Evolutionary conservation across 768 basidiomycete genomes (phyloP), one percentile per base, ranked within the genome.

Genomic region (Pleurotus ostreatus): DNA sequence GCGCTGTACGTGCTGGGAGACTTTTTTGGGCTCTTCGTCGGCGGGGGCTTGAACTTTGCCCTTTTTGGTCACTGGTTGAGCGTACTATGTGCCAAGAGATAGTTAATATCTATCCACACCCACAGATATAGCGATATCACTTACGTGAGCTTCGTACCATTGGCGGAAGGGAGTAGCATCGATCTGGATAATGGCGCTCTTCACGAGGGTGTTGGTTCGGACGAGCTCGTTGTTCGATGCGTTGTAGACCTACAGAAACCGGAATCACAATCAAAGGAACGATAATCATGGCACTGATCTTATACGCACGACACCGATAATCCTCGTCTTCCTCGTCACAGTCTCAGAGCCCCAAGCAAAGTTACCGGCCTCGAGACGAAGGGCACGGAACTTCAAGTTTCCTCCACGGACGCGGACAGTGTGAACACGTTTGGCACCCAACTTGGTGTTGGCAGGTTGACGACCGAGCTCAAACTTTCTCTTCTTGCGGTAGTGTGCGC

Each of bases 391-490:
- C 76, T 99, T 99, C 73, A 84, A 61, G 81, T 94, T 98, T 57
- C 97, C 97, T 61, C 97, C 97, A 68, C 97, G 92, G 39, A 89
- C 88, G 68, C 97, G 92, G 61, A 99, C 94, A 55, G 85, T 83
- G 79, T 98, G 97, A 66, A 99, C 78, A 59, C 97, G 92, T 81
- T 98, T 98, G 55, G 88, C 68, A 49, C 97, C 95, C 62, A 99
- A 86, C 81, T 92, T 98, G 70, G 97, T 99, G 83, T 79, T 94
- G 64, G 97, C 97, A 57, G 97, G 80, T 73, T 98, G 97, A 71
- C 97, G 94, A 71, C 96, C 97, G 68, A 98, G 87, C 83, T 99
- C 97, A 78, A 98, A 98, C 81, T 98, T 98, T 88, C 97, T 88
- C 92, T 98, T 99, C 85, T 99, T 99, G 83, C 96, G 93, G 80